Conservation (phyloP, 306 rosid species). For the Psophocarpus tetragonolobus region DNA sequence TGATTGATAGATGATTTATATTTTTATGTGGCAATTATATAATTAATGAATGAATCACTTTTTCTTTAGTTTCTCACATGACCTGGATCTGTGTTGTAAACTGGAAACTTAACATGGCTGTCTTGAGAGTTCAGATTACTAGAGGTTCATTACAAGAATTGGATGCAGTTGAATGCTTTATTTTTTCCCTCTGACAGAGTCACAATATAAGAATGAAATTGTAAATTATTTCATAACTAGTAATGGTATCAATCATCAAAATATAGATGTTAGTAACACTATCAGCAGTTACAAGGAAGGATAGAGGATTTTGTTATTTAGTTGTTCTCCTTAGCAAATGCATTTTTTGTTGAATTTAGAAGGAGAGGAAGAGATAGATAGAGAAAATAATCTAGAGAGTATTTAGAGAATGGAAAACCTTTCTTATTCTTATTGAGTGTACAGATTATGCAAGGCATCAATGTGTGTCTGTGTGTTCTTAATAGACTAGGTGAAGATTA, state of each 20-base stretch:
- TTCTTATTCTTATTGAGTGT: not conserved
- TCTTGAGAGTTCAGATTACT: constrained; percentile 10
- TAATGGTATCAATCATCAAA: constrained; percentile 8
- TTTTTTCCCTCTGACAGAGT: not conserved
- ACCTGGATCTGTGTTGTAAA: not conserved
- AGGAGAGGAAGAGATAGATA: not conserved
- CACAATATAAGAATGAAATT: constrained; percentile 8
- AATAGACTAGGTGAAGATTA: not conserved
- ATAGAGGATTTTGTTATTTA: not conserved
- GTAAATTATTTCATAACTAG: constrained; percentile 5
- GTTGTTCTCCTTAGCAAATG: not conserved
- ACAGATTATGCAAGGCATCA: not conserved
- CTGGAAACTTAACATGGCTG: not conserved
- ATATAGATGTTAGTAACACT: not conserved
- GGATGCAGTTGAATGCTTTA: not conserved
- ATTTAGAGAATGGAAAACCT: not conserved
- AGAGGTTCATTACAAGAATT: not conserved
- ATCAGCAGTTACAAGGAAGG: not conserved
- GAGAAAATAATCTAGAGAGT: not conserved
- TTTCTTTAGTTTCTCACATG: constrained; percentile 9
- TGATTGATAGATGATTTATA: constrained; percentile 5
- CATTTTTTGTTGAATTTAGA: not conserved
- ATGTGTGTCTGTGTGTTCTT: not conserved
- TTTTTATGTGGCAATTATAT: constrained; percentile 7
- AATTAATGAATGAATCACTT: not conserved